These are phyloP conservation scores for Cladosporium sphaerospermum DNA, from an alignment of 2,329 filamentous ascomycete species.

Conservation along the genomic window DNA sequence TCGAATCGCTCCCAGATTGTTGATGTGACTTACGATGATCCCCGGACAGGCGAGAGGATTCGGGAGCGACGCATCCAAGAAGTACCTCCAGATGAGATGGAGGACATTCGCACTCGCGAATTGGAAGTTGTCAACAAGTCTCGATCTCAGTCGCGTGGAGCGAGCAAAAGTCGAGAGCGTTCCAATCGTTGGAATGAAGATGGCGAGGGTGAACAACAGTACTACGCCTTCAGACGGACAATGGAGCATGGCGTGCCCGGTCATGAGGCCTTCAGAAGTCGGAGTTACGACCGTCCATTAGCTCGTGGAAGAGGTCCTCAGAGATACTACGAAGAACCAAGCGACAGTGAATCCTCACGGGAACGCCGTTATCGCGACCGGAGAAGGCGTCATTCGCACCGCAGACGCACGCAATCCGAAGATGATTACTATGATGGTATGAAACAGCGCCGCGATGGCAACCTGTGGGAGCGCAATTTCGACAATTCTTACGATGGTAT, in stretches of 20 bases:
- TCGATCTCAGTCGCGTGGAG: not conserved
- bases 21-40: conserved; percentile 13
- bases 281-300: not conserved
- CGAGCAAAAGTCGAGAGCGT: not conserved
- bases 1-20: conserved; percentile 4
- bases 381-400: not conserved
- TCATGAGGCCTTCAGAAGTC: not conserved
- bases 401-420: not conserved
- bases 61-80: conserved; percentile 13
- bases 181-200: not conserved
- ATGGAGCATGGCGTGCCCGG: not conserved
- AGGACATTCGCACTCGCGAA: conserved; percentile 12
- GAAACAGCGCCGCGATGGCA: conserved; percentile 18
- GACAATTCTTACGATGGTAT: conserved; percentile 21
- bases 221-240: not conserved
- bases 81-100: conserved; percentile 14
- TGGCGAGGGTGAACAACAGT: not conserved
- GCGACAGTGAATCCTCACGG: not conserved
- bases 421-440: not conserved
- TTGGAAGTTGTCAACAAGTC: conserved; percentile 9
- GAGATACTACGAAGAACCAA: not conserved
- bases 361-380: not conserved
- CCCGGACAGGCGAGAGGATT: conserved; percentile 4
- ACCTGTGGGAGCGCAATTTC: conserved; percentile 19
- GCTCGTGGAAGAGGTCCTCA: not conserved